Evolutionary conservation across 345 rosid genomes (phyloP), one percentile per base, ranked within the genome.

Genomic region (Eucalyptus lansdowneana): DNA sequence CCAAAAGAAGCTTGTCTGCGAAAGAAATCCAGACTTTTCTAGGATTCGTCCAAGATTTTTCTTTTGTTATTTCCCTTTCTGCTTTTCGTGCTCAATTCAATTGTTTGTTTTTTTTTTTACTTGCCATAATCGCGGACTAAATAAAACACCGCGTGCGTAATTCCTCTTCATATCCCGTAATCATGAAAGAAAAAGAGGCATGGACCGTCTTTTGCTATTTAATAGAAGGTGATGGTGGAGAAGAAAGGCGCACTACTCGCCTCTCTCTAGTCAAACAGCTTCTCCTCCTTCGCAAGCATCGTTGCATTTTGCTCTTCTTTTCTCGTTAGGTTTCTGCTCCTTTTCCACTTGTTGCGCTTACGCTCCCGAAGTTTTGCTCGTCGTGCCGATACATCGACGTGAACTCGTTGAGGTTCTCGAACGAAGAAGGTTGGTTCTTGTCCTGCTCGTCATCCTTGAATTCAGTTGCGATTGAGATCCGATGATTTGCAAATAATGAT

Each of bases 301-400:
- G 34, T 4, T 1, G 9, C 40, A 14, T n/a, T n/a, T n/a, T 62
- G 40, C 40, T n/a, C 76, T 53, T 53, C 58, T 19, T 53, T 15
- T 29, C 34, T 34, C 17, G 22, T 67, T 31, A 31, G 3, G 40
- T 67, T 31, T 67, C 80, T 67, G 37, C 0, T 67, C 80, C 80
- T 31, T 67, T 62, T 29, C 17, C 3, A 14, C 19, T 62, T 0
- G 9, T 0, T 8, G 11, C 22, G 40, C 80, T 67, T n/a, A 15
- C 22, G 19, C 40, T 67, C 40, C 42, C 3, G 40, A 8, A 1
- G 42, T 15, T 67, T 67, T 1, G 22, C 40, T 31, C 22, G 2
- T 58, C n/a, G 12, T 2, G 62, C 0, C 29, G 62, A 56, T 2
- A 24, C 29, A 56, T 22, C 62, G 0, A 24, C 62, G n/a, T 25